phyloP scores from a whole-genome alignment of 2,329 filamentous ascomycete genomes.

The Rutstroemia sp. region DNA sequence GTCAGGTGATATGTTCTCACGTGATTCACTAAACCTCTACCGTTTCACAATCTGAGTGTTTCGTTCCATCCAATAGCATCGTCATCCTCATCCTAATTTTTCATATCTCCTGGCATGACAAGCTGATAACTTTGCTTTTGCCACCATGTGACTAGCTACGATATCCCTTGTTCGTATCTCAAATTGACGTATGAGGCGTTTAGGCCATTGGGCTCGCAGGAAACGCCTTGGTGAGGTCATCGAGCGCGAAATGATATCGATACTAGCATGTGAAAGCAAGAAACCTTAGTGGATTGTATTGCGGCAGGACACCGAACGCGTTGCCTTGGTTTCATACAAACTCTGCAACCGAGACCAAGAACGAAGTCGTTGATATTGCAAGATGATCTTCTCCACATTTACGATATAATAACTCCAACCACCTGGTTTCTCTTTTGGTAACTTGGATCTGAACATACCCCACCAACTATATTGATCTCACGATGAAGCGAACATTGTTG shows the following conservation, averaged over 20 bases:
- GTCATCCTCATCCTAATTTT: background rate
- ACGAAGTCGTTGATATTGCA: background rate
- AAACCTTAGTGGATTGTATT: background rate
- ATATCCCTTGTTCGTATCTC: background rate
- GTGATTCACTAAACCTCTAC: too few relatives aligned
- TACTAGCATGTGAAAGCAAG: background rate
- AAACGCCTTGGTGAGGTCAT: constrained; percentile 1
- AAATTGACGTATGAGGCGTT: constrained; percentile 6
- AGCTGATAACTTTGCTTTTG: background rate
- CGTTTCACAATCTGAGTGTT: too few relatives aligned
- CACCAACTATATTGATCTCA: background rate
- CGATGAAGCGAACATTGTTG: constrained; percentile 53
- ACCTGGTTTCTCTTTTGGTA: background rate
- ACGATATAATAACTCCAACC: background rate
- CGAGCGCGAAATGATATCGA: background rate
- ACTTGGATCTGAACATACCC: background rate
- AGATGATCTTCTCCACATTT: constrained; percentile 3
- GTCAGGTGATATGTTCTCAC: too few relatives aligned
- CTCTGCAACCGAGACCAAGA: too few relatives aligned
- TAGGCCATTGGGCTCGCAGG: background rate
- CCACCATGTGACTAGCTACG: background rate
- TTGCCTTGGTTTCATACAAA: too few relatives aligned
- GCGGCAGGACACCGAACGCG: too few relatives aligned
- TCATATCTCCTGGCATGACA: background rate
- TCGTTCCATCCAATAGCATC: too few relatives aligned